phyloP scores from a whole-genome alignment of 169 alveolate genomes.

The Cryptosporidium baileyi region DNA sequence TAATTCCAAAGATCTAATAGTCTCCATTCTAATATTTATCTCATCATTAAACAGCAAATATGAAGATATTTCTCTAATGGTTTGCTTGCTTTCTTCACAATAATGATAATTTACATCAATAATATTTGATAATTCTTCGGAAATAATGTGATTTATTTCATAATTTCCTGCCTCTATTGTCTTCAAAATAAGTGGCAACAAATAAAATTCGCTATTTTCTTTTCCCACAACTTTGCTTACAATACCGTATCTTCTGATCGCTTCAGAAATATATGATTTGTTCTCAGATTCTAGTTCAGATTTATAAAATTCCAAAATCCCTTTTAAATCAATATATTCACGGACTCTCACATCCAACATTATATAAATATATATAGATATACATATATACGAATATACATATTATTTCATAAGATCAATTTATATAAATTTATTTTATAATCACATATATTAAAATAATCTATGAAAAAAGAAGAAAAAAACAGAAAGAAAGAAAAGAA shows the following conservation, averaged over 20 bases:
- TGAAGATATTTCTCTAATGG: background rate
- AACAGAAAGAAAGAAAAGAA: no score
- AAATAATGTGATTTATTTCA: conserved; percentile 25
- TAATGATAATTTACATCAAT: conserved; percentile 32
- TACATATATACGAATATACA: background rate
- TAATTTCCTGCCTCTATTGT: conserved; percentile 25
- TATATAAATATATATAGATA: background rate
- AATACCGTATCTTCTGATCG: conserved; percentile 55
- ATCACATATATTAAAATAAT: no score
- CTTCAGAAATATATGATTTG: conserved; percentile 36
- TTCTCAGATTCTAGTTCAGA: conserved; percentile 59
- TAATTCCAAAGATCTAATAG: conserved; percentile 15
- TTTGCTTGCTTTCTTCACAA: background rate
- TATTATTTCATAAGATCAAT: background rate
- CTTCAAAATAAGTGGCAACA: conserved; percentile 36
- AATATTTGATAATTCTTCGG: conserved; percentile 51
- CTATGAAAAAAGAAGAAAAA: no score
- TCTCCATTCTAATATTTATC: conserved; percentile 36
- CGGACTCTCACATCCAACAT: conserved; percentile 15
- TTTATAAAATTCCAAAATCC: conserved; percentile 53
- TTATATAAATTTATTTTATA: no score
- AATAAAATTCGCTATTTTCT: conserved; percentile 12
- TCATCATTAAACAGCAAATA: conserved; percentile 41
- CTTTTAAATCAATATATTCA: conserved; percentile 26
- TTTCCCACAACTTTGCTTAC: conserved; percentile 68